These are phyloP conservation scores for Fragosphaeria purpurea DNA, from an alignment of 2,329 filamentous ascomycete genomes.

Conservation along the genomic window DNA sequence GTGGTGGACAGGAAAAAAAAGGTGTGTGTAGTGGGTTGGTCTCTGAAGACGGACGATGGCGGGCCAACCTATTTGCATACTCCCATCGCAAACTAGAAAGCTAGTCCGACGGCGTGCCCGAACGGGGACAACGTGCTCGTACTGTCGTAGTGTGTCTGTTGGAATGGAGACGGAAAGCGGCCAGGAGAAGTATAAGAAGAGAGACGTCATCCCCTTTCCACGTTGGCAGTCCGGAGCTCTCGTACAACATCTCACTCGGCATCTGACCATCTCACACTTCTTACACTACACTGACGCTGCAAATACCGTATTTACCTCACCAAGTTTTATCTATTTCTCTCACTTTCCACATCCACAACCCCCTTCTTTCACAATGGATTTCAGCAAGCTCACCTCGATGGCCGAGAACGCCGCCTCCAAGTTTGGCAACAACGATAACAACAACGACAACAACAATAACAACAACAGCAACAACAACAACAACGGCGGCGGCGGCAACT, in stretches of 20 bases:
- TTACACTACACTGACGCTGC: neutral
- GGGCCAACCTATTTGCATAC: neutral
- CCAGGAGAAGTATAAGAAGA: slow-evolving; percentile 3
- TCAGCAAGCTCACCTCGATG: slow-evolving; percentile 15
- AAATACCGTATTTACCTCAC: neutral
- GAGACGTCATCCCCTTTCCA: neutral
- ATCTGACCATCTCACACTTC: neutral
- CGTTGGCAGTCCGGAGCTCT: neutral
- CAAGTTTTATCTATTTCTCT: neutral
- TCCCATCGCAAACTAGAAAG: neutral
- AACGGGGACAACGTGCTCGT: neutral
- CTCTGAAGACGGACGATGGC: neutral
- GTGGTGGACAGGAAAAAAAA: too few relatives aligned
- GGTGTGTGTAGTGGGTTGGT: too few relatives aligned
- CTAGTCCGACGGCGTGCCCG: slow-evolving; percentile 3
- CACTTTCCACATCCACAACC: neutral
- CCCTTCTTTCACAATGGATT: slow-evolving; percentile 17
- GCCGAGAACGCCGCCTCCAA: slow-evolving; percentile 15
- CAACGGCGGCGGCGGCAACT: slow-evolving; percentile 2
- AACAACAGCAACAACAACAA: slow-evolving; percentile 7
- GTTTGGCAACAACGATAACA: slow-evolving; percentile 8
- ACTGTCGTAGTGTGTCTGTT: too few relatives aligned
- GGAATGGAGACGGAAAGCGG: neutral
- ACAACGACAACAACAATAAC: slow-evolving; percentile 8
- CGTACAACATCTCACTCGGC: neutral